Conservation (phyloP, 2,329 filamentous ascomycete species). For the Curvularia hawaiiensis region DNA sequence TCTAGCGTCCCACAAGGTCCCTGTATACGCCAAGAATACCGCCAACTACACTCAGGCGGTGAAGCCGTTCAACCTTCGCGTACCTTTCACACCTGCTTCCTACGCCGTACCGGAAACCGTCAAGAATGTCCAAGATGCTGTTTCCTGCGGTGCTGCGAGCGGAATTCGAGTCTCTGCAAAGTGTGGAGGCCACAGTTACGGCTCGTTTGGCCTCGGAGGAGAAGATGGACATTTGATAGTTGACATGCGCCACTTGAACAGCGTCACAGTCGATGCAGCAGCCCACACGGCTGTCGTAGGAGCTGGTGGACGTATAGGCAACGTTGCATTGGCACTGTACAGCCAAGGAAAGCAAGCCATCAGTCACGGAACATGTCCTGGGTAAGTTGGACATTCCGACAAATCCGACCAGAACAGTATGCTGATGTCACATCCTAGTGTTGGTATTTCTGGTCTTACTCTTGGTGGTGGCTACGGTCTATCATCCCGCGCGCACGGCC, state of each 20-base stretch:
- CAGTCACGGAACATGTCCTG: conserved; percentile 58
- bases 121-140: conserved; percentile 58
- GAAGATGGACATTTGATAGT: conserved; percentile 55
- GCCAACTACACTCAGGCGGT: conserved; percentile 33
- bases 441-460: conserved; percentile 35
- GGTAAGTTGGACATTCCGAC: conserved; percentile 40
- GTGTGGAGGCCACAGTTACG: conserved; percentile 68
- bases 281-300: conserved; percentile 52
- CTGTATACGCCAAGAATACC: conserved; percentile 27
- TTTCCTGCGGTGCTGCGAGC: conserved; percentile 60
- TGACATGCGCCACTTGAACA: conserved; percentile 53
- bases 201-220: conserved; percentile 53
- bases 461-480: conserved; percentile 39
- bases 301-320: conserved; percentile 54
- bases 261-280: conserved; percentile 47
- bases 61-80: conserved; percentile 38
- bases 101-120: conserved; percentile 60
- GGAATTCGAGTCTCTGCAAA: conserved; percentile 61
- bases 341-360: conserved; percentile 47
- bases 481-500: conserved; percentile 30
- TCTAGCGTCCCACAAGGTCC: conserved; percentile 22
- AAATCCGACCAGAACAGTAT: not conserved
- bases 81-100: conserved; percentile 53
- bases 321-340: conserved; percentile 35
- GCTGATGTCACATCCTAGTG: conserved; percentile 19